Evolutionary conservation across 2,329 filamentous ascomycete genomes (phyloP).

Genomic region (Monilinia laxa): DNA sequence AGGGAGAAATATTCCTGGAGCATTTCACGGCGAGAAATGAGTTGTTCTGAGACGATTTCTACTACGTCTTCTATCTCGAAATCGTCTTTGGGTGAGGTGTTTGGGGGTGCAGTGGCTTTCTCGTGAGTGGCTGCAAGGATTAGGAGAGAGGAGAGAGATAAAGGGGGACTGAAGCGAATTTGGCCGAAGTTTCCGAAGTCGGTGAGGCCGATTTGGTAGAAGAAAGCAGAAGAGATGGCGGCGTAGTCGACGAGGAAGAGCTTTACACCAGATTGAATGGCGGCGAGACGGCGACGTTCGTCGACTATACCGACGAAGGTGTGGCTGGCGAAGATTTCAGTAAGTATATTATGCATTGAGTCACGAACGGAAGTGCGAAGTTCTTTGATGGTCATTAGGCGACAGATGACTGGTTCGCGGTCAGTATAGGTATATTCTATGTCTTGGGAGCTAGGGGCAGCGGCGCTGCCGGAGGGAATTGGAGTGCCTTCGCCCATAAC

Average conservation of each 20-base stretch:
- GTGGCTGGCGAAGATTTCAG: slow-evolving; percentile 81
- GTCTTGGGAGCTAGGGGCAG: slow-evolving; percentile 44
- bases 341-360: slow-evolving; percentile 79
- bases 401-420: slow-evolving; percentile 67
- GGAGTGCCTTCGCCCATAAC: slow-evolving; percentile 32
- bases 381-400: slow-evolving; percentile 80
- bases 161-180: slow-evolving; percentile 75
- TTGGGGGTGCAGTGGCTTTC: slow-evolving; percentile 47
- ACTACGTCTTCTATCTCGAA: slow-evolving; percentile 68
- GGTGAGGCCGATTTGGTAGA: slow-evolving; percentile 91
- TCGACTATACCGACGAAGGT: slow-evolving; percentile 95
- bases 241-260: slow-evolving; percentile 93
- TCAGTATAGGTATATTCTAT: slow-evolving; percentile 71
- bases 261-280: slow-evolving; percentile 89
- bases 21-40: slow-evolving; percentile 80
- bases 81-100: slow-evolving; percentile 45
- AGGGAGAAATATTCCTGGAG: slow-evolving; percentile 89
- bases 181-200: slow-evolving; percentile 94
- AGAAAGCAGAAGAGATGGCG: slow-evolving; percentile 80
- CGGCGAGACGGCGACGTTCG: slow-evolving; percentile 79
- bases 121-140: slow-evolving; percentile 71
- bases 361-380: slow-evolving; percentile 79
- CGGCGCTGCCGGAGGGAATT: slow-evolving; percentile 22
- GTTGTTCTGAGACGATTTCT: slow-evolving; percentile 61
- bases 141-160: slow-evolving; percentile 70